Base-by-base conservation (phyloP, 1,284 basidiomycete species). In the Pisolithus thermaeus region DNA sequence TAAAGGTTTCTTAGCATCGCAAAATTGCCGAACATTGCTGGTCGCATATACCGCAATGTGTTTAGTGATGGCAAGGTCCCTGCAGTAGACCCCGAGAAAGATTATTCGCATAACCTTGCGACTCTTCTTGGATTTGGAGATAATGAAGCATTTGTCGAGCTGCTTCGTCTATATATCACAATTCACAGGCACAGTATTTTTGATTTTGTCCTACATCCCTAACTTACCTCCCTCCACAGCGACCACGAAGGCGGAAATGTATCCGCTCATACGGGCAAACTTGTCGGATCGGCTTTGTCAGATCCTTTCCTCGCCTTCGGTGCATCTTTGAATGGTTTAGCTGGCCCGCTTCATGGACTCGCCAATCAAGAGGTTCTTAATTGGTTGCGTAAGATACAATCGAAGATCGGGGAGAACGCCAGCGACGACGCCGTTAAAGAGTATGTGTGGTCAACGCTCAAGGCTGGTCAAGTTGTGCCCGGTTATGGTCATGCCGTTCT, bases 231-330 rank as follows among this genome's bases (percentile, higher is more conserved):
- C 8, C 6, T 23, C 3, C 36, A 35, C 51, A 90, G 90, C 67
- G 95, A 98, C 71, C 95, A 98, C 75, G 95, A 98, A 74, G 96
- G 96, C 70, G 96, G 96, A 50, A 98, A 98, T 67, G 96, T 99
- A 58, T 98, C 96, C 52, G 91, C 92, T n/a, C 92, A 94, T 77
- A 90, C 91, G 51, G 91, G 91, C 59, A 93, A 98, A 78, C 80
- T 99, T 47, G 96, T 98, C 67, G 96, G 95, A 55, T 97, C 95
- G 54, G 96, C 96, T 51, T 87, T 98, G 55, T 96, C 95, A 6
- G 96, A 99, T 73, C 96, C 96, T 59, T 98, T 96, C 92, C 83
- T 98, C 45, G 83, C 96, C 12, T 98, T 93, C 71, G 84, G 82
- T 53, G 96, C 96, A 50, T 90, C 94, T 40, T 79, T 99, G 52